phyloP scores from a whole-genome alignment of 495 filamentous ascomycete species.

The Tuber magnatum region DNA sequence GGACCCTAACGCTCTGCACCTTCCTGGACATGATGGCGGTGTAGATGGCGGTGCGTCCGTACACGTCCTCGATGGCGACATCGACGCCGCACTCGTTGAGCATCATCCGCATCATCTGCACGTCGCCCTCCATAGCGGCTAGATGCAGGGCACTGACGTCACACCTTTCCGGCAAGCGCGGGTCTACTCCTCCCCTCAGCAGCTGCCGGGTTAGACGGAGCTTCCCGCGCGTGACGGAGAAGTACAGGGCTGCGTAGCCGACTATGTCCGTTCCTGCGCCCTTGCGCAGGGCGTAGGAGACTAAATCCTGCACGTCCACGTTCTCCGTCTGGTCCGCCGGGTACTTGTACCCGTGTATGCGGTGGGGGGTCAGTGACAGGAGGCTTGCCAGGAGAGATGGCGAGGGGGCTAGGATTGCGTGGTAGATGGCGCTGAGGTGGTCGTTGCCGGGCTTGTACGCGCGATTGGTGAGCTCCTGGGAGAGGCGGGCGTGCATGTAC shows the following conservation, averaged over 20 bases:
- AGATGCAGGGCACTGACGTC: not conserved
- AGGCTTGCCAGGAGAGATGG: not conserved
- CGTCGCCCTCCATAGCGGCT: not conserved
- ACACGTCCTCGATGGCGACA: not conserved
- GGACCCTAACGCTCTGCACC: not conserved
- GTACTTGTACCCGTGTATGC: conserved; percentile 2
- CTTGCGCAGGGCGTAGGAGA: not conserved
- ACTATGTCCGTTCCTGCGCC: not conserved
- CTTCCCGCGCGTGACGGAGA: not conserved
- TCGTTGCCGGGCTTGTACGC: not conserved
- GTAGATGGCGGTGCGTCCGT: not conserved
- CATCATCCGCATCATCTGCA: not conserved
- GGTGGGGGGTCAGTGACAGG: not conserved
- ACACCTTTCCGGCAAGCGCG: not conserved
- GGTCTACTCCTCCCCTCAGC: not conserved
- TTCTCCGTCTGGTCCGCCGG: not conserved
- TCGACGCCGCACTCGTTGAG: not conserved
- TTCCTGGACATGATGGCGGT: not conserved
- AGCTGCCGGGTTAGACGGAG: not conserved
- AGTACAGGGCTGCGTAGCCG: not conserved
- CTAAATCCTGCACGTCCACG: not conserved
- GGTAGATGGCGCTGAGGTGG: conserved; percentile 3
- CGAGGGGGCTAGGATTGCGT: not conserved
- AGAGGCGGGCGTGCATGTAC: not conserved
- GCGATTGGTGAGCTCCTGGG: not conserved